A percentile compares a stretch with the other conserved stretches of the same genome.
Conservation (phyloP, 192 early-diverging fungal species). For the Neocallimastix lanati region DNA sequence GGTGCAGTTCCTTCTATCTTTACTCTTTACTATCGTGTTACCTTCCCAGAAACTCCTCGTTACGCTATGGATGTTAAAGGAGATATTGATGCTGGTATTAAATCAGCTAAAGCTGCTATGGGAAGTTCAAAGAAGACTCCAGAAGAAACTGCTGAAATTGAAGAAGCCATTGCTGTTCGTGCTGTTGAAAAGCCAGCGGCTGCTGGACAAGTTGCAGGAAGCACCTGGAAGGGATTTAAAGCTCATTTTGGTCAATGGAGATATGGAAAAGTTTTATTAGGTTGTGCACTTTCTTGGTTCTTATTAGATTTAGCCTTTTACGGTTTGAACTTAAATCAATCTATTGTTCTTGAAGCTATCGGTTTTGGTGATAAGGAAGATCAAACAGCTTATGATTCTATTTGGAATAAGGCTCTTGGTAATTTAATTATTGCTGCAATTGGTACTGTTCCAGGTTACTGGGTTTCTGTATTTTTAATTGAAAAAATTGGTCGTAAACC, state of each 20-base stretch:
- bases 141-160: not conserved
- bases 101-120: not conserved
- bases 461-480: slow-evolving; percentile 76
- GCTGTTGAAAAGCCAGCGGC: slow-evolving; percentile 16
- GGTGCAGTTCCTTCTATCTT: slow-evolving; percentile 63
- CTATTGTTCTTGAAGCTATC: slow-evolving; percentile 50
- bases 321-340: slow-evolving; percentile 64
- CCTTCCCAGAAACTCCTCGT: slow-evolving; percentile 87
- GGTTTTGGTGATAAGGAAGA: slow-evolving; percentile 26
- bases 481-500: slow-evolving; percentile 74
- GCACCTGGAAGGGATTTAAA: slow-evolving; percentile 30
- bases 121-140: not conserved
- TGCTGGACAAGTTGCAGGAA: slow-evolving; percentile 21
- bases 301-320: slow-evolving; percentile 62
- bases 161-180: slow-evolving; percentile 13
- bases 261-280: slow-evolving; percentile 62
- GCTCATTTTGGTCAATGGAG: slow-evolving; percentile 58
- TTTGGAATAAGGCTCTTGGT: slow-evolving; percentile 37
- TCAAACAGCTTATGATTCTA: not conserved
- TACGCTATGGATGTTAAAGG: slow-evolving; percentile 54
- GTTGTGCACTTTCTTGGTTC: slow-evolving; percentile 60
- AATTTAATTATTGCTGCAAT: slow-evolving; percentile 77
- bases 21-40: slow-evolving; percentile 79
- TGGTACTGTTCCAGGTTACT: slow-evolving; percentile 87
- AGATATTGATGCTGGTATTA: slow-evolving; percentile 29